Base-by-base conservation (phyloP, 441 rosid genomes). In the Bocquillonia castaneifolia region DNA sequence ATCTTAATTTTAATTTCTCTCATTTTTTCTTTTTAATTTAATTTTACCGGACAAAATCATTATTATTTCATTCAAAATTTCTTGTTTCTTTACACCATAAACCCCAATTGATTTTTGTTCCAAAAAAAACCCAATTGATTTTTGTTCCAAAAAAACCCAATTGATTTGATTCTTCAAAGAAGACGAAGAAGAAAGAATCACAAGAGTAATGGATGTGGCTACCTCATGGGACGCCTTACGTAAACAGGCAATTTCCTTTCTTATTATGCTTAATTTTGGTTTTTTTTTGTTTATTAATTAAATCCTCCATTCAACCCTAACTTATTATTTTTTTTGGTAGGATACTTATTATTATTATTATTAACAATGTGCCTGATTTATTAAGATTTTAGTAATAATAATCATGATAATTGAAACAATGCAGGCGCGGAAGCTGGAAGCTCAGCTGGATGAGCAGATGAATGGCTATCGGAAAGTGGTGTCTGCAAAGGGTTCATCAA, bases 381-480 rank as follows among this genome's bases (percentile, higher is more conserved):
- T 34, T 45, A 48, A 55, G 5, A 0, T 0, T 45, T 26, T 36
- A n/a, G 28, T 36, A 36, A 36, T 4, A 14, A 7, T 42, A 14
- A 42, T 13, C 2, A 6, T 42, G 15, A 5, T 42, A 42, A 4
- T 42, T 42, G 47, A n/a, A n/a, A n/a, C 15, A 40, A 55, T 80
- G 64, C 80, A 94, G 97, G 99, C 97, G 39, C 88, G 96, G 76
- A 93, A 88, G 77, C 84, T 91, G 7, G 97, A 94, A 84, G 92
- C 97, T 76, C 97, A 88, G 83, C 82, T 94, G 75, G 99, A 94
- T 64, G 97, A 94, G 82, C 95, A 94, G 82, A 94, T 94, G 99
- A 80, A 83, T 83, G 83, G 84, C 13, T 94, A 87, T 68, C 89
- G 99, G 45, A 91, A 85, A 80, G 73, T 91, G 77, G 96, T 82